Conservation (phyloP, 305 asterid species). For the Euphrasia arctica region DNA sequence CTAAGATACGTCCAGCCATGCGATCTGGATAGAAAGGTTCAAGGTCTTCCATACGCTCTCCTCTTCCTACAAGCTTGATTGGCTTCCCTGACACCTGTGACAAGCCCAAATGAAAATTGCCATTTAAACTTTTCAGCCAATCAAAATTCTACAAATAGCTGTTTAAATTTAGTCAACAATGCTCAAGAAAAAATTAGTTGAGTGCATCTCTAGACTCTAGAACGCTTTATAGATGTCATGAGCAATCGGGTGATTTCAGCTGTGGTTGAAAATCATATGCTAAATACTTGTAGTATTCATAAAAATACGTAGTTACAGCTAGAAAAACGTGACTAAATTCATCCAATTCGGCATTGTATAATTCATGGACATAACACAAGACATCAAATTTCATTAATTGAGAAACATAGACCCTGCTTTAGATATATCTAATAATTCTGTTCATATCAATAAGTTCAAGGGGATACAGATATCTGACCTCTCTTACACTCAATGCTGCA, state of each 20-base stretch:
- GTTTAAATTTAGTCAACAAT: constrained; percentile 12
- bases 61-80: constrained; percentile 97
- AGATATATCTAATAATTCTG: constrained; percentile 6
- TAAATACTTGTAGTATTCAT: neutral
- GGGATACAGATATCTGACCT: constrained; percentile 48
- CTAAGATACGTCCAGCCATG: constrained; percentile 97
- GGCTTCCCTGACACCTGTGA: constrained; percentile 93
- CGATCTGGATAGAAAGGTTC: constrained; percentile 99
- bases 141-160: constrained; percentile 18
- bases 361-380: constrained; percentile 14
- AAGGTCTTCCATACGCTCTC: constrained; percentile 98
- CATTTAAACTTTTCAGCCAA: constrained; percentile 17
- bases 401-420: constrained; percentile 18
- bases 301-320: constrained; percentile 7
- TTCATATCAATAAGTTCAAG: constrained; percentile 8
- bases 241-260: constrained; percentile 9
- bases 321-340: neutral
- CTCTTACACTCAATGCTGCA: constrained; percentile 97
- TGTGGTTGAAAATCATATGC: constrained; percentile 7
- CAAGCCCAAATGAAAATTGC: constrained; percentile 20
- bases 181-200: constrained; percentile 7
- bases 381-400: constrained; percentile 17
- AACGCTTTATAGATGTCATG: constrained; percentile 15
- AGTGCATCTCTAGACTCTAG: constrained; percentile 9
- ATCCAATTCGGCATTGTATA: neutral